Conservation (phyloP, 1,139 yeast genomes). For the Torulaspora globosa region DNA sequence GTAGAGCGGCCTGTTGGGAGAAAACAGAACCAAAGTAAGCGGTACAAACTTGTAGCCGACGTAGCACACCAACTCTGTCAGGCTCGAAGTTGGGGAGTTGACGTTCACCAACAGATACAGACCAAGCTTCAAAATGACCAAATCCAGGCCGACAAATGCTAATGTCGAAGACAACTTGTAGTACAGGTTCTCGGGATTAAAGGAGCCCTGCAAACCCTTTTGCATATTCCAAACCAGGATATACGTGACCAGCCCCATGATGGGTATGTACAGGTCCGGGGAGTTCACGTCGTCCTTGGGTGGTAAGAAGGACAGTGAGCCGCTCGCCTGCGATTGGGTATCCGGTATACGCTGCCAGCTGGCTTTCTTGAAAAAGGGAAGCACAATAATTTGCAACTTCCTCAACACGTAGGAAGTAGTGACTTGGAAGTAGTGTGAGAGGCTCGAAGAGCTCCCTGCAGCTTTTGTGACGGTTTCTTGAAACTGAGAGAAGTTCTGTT, state of each 20-base stretch:
- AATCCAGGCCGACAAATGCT: constrained; percentile 75
- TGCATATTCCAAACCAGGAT: constrained; percentile 78
- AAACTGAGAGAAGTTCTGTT: constrained; percentile 33
- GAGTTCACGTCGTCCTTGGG: constrained; percentile 70
- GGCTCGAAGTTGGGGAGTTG: constrained; percentile 41
- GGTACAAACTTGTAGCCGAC: constrained; percentile 95
- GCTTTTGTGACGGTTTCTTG: constrained; percentile 35
- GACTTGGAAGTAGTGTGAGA: constrained; percentile 77
- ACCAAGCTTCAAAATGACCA: constrained; percentile 56
- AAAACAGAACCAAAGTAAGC: constrained; percentile 51
- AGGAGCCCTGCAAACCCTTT: constrained; percentile 83
- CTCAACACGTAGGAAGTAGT: constrained; percentile 79
- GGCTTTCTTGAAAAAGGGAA: constrained; percentile 82
- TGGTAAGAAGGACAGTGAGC: constrained; percentile 23
- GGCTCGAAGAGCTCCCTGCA: constrained; percentile 25
- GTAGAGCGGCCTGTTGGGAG: constrained; percentile 40
- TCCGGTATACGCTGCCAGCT: constrained; percentile 60
- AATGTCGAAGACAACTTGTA: constrained; percentile 85
- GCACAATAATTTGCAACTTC: constrained; percentile 67
- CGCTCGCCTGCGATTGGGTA: constrained; percentile 34
- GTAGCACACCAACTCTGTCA: constrained; percentile 83
- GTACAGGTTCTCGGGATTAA: constrained; percentile 91
- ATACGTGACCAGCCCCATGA: constrained; percentile 89
- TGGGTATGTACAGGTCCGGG: constrained; percentile 93
- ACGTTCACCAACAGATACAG: constrained; percentile 48